Evolutionary conservation across 2,329 filamentous ascomycete genomes (phyloP), one percentile per base, ranked within the genome.

Genomic region (Pyrenophora teres): DNA sequence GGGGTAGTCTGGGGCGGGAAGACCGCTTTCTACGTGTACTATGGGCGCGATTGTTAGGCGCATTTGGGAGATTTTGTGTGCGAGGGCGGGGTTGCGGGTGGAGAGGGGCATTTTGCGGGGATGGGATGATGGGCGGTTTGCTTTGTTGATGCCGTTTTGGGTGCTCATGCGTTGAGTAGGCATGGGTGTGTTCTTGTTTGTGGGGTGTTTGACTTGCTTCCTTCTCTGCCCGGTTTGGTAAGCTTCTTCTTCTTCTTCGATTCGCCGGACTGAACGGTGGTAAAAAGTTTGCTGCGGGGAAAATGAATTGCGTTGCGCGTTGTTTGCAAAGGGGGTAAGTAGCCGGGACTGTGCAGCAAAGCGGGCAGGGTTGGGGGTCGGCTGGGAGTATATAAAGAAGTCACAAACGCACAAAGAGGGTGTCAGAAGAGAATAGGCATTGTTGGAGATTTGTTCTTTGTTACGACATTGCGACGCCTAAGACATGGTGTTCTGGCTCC

Each of bases 1-100:
- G 1, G 88, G 88, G 70, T 88, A 92, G 48, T 77, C 70, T 0
- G 85, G 82, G 64, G 89, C 87, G 2, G 87, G 75, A n/a, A 74
- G 67, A 42, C 87, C 87, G 1, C 81, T 83, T 18, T 78, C 78
- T 59, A 87, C 74, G 72, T 86, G 82, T 0, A 80, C 64, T 5
- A 92, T 83, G 1, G 88, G 87, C 0, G 82, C 81, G 19, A 92
- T 82, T 18, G 78, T 79, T 9, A 89, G 80, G 16, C 82, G 80
- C 80, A 92, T 86, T 59, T 88, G 82, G 19, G 76, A 65, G 51
- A 92, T 79, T 67, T 90, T 90, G 56, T 78, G 71, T 7, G 77
- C 75, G 55, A 91, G 80, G 6, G 73, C 78, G 0, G 81, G 80
- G 72, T 67, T 68, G 4, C 62, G 57, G 6, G 46, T 33, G 19